phyloP scores from a whole-genome alignment of 495 filamentous ascomycete species.

The Penicillium ochrochloron region DNA sequence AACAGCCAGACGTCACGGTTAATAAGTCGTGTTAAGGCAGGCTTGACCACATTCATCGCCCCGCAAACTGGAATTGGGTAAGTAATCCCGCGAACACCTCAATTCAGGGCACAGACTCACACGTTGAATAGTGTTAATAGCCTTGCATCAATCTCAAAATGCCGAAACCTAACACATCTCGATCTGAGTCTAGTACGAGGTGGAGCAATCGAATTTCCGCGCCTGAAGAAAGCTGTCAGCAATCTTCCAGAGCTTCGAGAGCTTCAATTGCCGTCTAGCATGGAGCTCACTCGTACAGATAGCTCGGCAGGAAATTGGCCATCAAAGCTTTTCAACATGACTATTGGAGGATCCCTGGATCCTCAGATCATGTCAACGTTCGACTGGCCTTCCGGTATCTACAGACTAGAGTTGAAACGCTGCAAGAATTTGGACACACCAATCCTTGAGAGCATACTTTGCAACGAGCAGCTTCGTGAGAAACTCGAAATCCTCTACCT shows the following conservation, averaged over 20 bases:
- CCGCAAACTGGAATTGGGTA: slow-evolving; percentile 7
- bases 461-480: not conserved
- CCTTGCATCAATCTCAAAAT: slow-evolving; percentile 67
- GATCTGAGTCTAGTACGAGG: slow-evolving; percentile 65
- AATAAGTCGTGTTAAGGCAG: not conserved
- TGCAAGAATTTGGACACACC: not conserved
- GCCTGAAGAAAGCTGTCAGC: slow-evolving; percentile 58
- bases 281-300: slow-evolving; percentile 30
- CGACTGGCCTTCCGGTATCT: slow-evolving; percentile 1
- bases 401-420: not conserved
- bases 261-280: slow-evolving; percentile 62
- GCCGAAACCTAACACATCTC: slow-evolving; percentile 55
- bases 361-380: not conserved
- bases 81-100: not conserved
- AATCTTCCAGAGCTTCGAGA: slow-evolving; percentile 51
- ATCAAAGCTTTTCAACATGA: not conserved
- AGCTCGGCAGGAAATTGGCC: slow-evolving; percentile 16
- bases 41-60: slow-evolving; percentile 1
- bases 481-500: not conserved
- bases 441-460: not conserved
- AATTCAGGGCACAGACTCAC: not conserved
- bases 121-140: slow-evolving; percentile 54
- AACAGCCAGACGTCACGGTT: slow-evolving; percentile 5
- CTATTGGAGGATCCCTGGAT: slow-evolving; percentile 2
- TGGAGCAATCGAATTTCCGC: slow-evolving; percentile 48